A percentile compares a stretch with the other conserved stretches of the same genome.
phyloP scores from a whole-genome alignment of 805 yeast species.

The Saccharomycopsis microspora region DNA sequence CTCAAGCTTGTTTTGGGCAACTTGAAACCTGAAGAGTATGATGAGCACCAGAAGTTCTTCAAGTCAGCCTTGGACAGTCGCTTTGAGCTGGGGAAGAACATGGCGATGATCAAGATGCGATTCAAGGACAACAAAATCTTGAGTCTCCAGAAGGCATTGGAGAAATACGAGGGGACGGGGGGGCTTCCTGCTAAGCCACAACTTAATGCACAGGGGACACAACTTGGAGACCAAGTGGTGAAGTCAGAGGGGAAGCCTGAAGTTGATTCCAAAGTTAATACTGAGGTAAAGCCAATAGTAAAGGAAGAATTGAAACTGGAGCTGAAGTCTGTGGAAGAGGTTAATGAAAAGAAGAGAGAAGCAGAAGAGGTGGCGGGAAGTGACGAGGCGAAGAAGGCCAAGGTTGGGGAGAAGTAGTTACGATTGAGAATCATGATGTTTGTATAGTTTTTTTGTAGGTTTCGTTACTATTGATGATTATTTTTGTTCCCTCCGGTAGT shows the following conservation, averaged over 20 bases:
- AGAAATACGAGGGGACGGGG: not conserved
- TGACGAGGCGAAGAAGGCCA: conserved; percentile 12
- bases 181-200: too few relatives aligned
- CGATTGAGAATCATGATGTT: not conserved
- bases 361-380: conserved; percentile 3
- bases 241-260: too few relatives aligned
- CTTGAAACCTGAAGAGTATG: conserved; percentile 1
- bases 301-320: too few relatives aligned
- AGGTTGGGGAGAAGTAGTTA: conserved; percentile 1
- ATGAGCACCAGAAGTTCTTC: conserved; percentile 1
- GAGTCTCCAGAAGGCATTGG: conserved; percentile 4
- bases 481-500: not conserved
- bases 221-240: too few relatives aligned
- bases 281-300: too few relatives aligned
- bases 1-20: not conserved
- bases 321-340: too few relatives aligned
- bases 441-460: not conserved
- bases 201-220: too few relatives aligned
- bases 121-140: conserved; percentile 9
- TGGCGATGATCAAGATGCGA: conserved; percentile 8
- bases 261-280: too few relatives aligned
- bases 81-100: conserved; percentile 11
- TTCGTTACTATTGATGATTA: not conserved
- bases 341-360: conserved; percentile 9
- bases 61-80: conserved; percentile 9